Base-by-base conservation (phyloP, 345 rosid genomes). In the Rhizophora mangle region DNA sequence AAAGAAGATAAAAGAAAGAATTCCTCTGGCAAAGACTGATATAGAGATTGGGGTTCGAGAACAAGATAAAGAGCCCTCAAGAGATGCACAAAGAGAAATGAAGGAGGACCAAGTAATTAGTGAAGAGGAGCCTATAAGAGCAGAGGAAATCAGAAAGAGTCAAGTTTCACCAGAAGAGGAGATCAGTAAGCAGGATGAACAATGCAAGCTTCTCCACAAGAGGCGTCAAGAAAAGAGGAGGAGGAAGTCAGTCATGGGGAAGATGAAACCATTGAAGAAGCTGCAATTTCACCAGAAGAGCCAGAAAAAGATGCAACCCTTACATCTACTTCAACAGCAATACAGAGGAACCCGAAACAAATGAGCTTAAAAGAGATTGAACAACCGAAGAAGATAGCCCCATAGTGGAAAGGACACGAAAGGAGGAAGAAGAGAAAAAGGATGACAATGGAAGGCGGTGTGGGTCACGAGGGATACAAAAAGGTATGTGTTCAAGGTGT, bases 401-500 rank as follows among this genome's bases (percentile, higher is more conserved):
- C 52, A 47, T n/a, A 46, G 51, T 6, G 26, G 43, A 37, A 20
- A 54, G 67, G 55, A 63, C 64, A 26, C 54, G 31, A 24, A 29
- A 19, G 16, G 49, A 62, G 22, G 27, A 77, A 26, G 60, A 74
- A 56, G 78, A 66, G 79, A 59, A 77, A 59, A 30, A 69, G 70
- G 24, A 63, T 53, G 26, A 57, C 7, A 31, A 64, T 57, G 19
- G 76, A 52, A 8, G 75, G 26, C 4, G 73, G 55, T 37, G 54
- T 43, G 13, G 67, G 63, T 6, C 64, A 75, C 10, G 82, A 80
- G 69, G 87, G 71, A 68, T 88, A 86, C 79, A 84, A 67, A 67
- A 79, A 82, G 86, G 77, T 89, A 88, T 64, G 92, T 87, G 63
- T 86, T 72, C 29, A 85, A 62, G 75, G 88, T 89, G 60, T 61